Evolutionary conservation across 805 yeast genomes (phyloP).

Genomic region (Metschnikowia lachancei): DNA sequence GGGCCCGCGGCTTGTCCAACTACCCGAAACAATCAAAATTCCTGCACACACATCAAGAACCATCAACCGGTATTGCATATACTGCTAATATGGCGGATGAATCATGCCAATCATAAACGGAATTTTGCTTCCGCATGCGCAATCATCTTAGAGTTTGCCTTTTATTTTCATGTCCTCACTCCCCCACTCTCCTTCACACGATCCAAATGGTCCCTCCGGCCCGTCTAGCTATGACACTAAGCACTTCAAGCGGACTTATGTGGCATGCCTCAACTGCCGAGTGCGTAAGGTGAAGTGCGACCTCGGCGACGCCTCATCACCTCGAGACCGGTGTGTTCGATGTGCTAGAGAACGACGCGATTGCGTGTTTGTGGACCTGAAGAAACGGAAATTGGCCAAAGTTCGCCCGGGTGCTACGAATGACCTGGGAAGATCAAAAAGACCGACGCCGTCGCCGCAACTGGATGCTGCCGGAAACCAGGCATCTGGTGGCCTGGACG

Average conservation of each 20-base stretch:
- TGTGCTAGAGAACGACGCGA: constrained; percentile 80
- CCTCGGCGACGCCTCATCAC: constrained; percentile 70
- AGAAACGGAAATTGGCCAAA: constrained; percentile 16
- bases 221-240: constrained; percentile 1
- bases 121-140: too few species aligned
- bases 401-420: not conserved
- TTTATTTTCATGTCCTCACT: not conserved
- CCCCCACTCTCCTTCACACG: not conserved
- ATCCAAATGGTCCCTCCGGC: not conserved
- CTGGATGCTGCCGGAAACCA: too few species aligned
- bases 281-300: constrained; percentile 84
- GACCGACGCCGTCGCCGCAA: not conserved
- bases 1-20: too few species aligned
- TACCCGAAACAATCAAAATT: too few species aligned
- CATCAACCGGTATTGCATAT: too few species aligned
- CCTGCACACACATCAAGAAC: too few species aligned
- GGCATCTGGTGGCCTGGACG: too few species aligned
- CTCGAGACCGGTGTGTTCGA: constrained; percentile 75
- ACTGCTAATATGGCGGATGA: too few species aligned
- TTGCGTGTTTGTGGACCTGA: constrained; percentile 59
- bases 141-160: too few species aligned
- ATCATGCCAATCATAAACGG: too few species aligned
- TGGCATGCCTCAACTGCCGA: constrained; percentile 85
- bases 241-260: constrained; percentile 62
- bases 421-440: not conserved